Base-by-base conservation (phyloP, 495 filamentous ascomycete genomes). In the Xylaria cubensis region DNA sequence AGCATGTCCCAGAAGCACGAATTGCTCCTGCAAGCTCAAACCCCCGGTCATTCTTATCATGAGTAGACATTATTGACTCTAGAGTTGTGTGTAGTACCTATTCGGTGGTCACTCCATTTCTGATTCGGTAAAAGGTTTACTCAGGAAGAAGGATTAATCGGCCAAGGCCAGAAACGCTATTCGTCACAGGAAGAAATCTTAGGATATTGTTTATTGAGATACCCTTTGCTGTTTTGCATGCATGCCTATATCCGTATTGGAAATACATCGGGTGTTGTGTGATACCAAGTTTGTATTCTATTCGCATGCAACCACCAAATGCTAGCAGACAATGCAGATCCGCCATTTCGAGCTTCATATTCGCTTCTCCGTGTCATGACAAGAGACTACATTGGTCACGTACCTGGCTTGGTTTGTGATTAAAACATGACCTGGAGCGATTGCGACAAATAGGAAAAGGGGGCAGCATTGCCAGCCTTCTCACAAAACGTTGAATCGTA, bases 31-130 rank as follows among this genome's bases (percentile, higher is more conserved):
- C 36, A 39, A 39, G 1, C 36, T 39, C 36, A 8, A 8, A 39
- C 36, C 0, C 7, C 36, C 1, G 36, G 36, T 8, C 6, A 39
- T 39, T 39, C 5, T 39, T 39, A 39, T 8, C 8, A 39, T 39
- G 8, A 39, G 36, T 39, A 0, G 36, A 39, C 36, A 39, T 39
- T 39, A 8, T 39, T 39, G 36, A 39, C 36, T 39, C 36, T 39
- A 39, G 36, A 39, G 36, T 39, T 39, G 8, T 39, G 36, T 39
- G 0, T 39, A 39, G 51, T 80, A 74, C 51, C 68, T 81, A 15
- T 74, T 81, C 56, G 70, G 78, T 39, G 79, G 79, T 41, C 76
- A 71, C 42, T 67, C 70, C 24, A 32, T 75, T 71, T 73, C 74
- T 17, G 72, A 76, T 17, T 32, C 72, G 17, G 59, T 80, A 34